Base-by-base conservation (phyloP, 805 yeast genomes). In the Metschnikowia kunwiensis region DNA sequence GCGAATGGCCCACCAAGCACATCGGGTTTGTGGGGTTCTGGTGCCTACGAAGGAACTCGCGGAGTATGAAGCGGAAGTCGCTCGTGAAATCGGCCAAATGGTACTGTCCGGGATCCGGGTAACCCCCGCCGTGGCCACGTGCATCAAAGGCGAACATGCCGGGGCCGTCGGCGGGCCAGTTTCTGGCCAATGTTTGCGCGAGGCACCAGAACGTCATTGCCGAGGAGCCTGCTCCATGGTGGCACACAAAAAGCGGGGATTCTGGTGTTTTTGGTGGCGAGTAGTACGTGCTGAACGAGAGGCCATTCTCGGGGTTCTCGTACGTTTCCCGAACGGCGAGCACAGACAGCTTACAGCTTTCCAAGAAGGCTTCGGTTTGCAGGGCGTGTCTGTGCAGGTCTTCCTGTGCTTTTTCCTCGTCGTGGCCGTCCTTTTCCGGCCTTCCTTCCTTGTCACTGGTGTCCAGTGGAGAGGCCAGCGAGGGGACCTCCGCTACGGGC, bases 201-300 rank as follows among this genome's bases (percentile, higher is more conserved):
- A 86, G 50, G 17, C 65, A 55, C 1, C 86, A 84, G 63, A 85
- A 93, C 1, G 96, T 72, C 61, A 86, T 63, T 0, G 83, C 87
- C 2, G 86, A 76, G 0, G 97, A 88, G 0, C 97, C 98, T 1
- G 96, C 97, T 2, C 99, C 99, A 58, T 93, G 99, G 46, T 86
- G 93, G 47, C 80, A 78, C 2, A 93, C 62, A 48, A 85, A 78
- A 1, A 87, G 50, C 0, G 94, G 87, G 0, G 67, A 54, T 0
- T 53, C 50, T 1, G 50, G 42, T 0, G 48, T 36, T 0, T 27
- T 17, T 0, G 95, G 89, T 0, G 76, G 66, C 7, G 65, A 64
- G 47, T 69, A 84, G 54, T 79, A 85, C 0, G 78, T 74, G 40
- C 80, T 51, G 35, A 68, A 50, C 9, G 15, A 8, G 4, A 43